Conservation (phyloP, 1,139 yeast species). For the Taphrina populina region DNA sequence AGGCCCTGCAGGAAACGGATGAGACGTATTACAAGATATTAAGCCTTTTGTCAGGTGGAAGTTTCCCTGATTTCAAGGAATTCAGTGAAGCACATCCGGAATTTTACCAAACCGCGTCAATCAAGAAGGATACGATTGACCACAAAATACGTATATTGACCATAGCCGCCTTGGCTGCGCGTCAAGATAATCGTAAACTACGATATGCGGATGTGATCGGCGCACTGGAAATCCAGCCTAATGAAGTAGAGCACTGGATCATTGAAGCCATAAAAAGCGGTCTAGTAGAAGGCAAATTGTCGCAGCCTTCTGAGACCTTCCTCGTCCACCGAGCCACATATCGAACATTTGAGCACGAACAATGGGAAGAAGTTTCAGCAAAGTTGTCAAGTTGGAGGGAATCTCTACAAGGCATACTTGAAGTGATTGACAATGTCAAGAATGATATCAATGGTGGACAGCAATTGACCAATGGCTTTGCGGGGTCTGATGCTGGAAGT, state of each 20-base stretch:
- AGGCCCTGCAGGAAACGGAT: constrained; percentile 40
- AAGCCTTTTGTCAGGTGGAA: constrained; percentile 45
- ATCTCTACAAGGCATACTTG: constrained; percentile 45
- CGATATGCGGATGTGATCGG: constrained; percentile 45
- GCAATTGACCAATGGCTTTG: constrained; percentile 37
- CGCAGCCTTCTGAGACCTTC: constrained; percentile 47
- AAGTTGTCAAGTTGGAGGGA: constrained; percentile 48
- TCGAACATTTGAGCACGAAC: constrained; percentile 47
- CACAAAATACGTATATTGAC: constrained; percentile 40
- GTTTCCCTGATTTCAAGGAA: constrained; percentile 41
- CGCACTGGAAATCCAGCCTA: constrained; percentile 44
- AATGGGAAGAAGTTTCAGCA: constrained; percentile 47
- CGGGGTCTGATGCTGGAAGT: constrained; percentile 10
- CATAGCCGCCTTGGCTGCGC: constrained; percentile 40
- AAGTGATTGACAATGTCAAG: constrained; percentile 40
- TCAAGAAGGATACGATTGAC: constrained; percentile 41
- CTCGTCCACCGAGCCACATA: constrained; percentile 47
- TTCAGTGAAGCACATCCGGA: constrained; percentile 37
- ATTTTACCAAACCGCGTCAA: constrained; percentile 27
- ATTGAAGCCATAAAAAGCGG: constrained; percentile 51
- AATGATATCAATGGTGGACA: constrained; percentile 21
- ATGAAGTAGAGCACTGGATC: constrained; percentile 48
- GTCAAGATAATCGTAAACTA: constrained; percentile 40
- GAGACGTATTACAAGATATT: constrained; percentile 43
- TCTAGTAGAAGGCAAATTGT: constrained; percentile 50